Base-by-base conservation (phyloP, 257 asterid genomes). In the Fraxinus pennsylvanica region DNA sequence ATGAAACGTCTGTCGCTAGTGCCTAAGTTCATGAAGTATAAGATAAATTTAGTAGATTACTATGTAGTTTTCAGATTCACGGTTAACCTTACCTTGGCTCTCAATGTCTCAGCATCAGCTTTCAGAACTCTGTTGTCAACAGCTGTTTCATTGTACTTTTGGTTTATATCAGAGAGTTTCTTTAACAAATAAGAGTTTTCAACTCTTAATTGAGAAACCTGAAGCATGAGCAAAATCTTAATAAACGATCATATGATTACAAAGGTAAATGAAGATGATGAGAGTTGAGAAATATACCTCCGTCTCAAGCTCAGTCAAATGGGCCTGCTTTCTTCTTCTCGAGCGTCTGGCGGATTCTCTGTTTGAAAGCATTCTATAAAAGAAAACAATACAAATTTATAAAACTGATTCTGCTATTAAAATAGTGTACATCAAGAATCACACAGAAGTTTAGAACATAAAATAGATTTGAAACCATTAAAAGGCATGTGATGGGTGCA, bases 311-410 rank as follows among this genome's bases (percentile, higher is more conserved):
- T 95, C 99, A 52, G 94, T 90, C 89, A 91, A 83, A 90, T 95
- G 96, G 73, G 93, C 97, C 80, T 95, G 98, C 87, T 95, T 95
- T 84, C 99, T 89, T 86, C 99, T 86, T 84, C 99, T 89, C 74
- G 99, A 95, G 79, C 98, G 98, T 17, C 98, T 89, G 86, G 99
- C 99, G 54, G 99, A 95, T 86, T 95, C 99, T 89, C 99, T 87
- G 84, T 95, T 95, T 63, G 99, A 95, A 82, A 95, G 96, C 99
- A 95, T 95, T 86, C 99, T 95, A 94, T 77, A 32, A 78, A 81
- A 76, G 57, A 25, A 21, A 50, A 6, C 45, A 35, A 30, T 57
- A 74, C 79, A 19, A 45, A 47, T 43, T 68, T 27, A 29, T 35
- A 36, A 61, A 63, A 63, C n/a, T 63, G 69, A 10, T 25, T 27